Evolutionary conservation across 768 basidiomycete species (phyloP), one percentile per base, ranked within the genome.

Genomic region (Lactarius akahatsu): DNA sequence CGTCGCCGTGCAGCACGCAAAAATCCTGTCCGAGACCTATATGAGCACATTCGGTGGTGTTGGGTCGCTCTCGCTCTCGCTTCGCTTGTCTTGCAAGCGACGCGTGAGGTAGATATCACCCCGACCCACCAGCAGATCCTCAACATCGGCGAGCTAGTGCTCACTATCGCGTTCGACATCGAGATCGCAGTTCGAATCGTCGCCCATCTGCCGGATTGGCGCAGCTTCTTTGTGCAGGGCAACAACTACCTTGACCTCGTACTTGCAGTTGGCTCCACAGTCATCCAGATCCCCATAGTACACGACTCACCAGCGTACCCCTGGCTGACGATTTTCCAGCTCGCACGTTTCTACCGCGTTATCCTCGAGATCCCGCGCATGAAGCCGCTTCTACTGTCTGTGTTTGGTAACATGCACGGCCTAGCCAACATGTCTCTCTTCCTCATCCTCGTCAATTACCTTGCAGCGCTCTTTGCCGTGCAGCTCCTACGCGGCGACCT

Each of bases 351-450:
- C 78, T 97, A 98, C 75, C 82, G 96, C 2, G 92, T 97, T 55
- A 93, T 98, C 72, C 75, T 98, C 59, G 90, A 88, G 57, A 85
- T 97, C 23, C 96, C 95, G 0, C 80, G 92, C 63, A 97, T 97
- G 94, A 89, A 85, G 69, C 91, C 90, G 0, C 77, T 98, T 36
- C 76, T 98, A 79, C 80, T 91, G 20, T 88, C 90, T 1, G 91
- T 97, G 1, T 94, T 96, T 71, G 94, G 96, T 11, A 95, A 94
- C 74, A 86, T 97, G 81, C 89, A 89, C 66, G 95, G 93, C 77
- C 80, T 98, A 23, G 80, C 82, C 34, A 98, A 98, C 81, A 96
- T 97, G 93, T 83, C 90, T 8, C 75, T 96, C 38, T 98, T 98
- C 80, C 82, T 98, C 26, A 77, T 98, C 67, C 77, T 96, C 63